These are phyloP conservation scores for Umbilicus rupestris DNA, from an alignment of 164 flowering plant genomes.

Conservation along the genomic window DNA sequence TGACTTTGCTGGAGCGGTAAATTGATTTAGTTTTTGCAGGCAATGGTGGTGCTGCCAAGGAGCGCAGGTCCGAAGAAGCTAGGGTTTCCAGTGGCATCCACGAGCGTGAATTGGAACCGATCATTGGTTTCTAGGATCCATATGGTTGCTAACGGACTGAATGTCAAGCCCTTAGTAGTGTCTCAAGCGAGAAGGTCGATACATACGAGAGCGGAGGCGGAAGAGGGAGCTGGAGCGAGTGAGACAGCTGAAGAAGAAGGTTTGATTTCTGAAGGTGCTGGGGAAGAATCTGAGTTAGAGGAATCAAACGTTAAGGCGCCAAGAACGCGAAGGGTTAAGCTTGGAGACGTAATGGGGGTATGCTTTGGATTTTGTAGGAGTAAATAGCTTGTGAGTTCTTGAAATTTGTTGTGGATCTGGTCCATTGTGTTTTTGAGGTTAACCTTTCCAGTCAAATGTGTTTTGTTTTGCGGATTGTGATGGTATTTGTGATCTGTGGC, in stretches of 20 bases:
- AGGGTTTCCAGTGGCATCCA: slow-evolving; percentile 9
- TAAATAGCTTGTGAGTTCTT: not conserved
- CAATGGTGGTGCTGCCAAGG: slow-evolving; percentile 1
- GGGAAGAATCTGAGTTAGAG: not conserved
- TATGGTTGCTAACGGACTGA: not conserved
- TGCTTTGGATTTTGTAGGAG: not conserved
- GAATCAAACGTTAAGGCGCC: not conserved
- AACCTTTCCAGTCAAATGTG: no score
- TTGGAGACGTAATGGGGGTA: slow-evolving; percentile 9
- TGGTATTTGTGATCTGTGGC: no score
- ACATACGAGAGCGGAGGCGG: not conserved
- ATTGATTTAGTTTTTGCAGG: not conserved
- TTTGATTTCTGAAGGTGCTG: not conserved
- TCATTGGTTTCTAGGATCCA: not conserved
- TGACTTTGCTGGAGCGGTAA: not conserved
- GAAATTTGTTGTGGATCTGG: not conserved
- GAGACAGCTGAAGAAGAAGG: slow-evolving; percentile 5
- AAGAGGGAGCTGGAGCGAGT: not conserved
- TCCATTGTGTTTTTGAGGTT: not conserved
- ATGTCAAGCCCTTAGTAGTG: not conserved
- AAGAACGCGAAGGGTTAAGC: slow-evolving; percentile 4
- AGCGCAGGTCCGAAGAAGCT: not conserved
- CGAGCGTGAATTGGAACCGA: not conserved
- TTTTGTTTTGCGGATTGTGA: no score
- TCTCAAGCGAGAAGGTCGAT: not conserved